A percentile compares a stretch with the other conserved stretches of the same genome.
Conservation (phyloP, 371 early-diverging fungal species). For the Lichtheimia corymbifera region DNA sequence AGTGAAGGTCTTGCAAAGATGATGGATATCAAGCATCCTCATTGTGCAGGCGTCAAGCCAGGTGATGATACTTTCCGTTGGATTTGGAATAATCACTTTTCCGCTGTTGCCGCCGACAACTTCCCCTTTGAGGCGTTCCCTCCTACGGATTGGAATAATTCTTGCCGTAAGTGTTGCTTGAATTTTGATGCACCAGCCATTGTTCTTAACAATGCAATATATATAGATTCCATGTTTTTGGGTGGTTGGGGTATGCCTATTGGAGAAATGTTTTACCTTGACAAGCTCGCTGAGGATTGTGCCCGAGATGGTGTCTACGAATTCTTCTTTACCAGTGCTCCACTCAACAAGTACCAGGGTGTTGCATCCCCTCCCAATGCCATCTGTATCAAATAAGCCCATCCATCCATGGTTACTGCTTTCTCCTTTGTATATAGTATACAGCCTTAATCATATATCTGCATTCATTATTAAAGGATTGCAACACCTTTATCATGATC, state of each 20-base stretch:
- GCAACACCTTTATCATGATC: too few relatives aligned
- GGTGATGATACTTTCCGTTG: slow-evolving; percentile 40
- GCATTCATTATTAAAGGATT: too few relatives aligned
- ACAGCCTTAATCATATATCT: too few relatives aligned
- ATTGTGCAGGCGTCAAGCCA: slow-evolving; percentile 35
- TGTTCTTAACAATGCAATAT: not conserved
- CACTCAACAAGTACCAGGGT: slow-evolving; percentile 42
- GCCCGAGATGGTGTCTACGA: slow-evolving; percentile 36
- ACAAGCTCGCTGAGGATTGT: slow-evolving; percentile 39
- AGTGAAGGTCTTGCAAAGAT: slow-evolving; percentile 7
- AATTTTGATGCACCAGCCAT: not conserved
- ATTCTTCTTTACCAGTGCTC: slow-evolving; percentile 46
- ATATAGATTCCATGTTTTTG: slow-evolving; percentile 31
- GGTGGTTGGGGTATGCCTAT: slow-evolving; percentile 47
- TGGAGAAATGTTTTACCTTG: slow-evolving; percentile 46
- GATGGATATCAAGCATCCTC: slow-evolving; percentile 18
- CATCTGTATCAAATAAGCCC: slow-evolving; percentile 40
- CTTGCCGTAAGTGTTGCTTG: slow-evolving; percentile 24
- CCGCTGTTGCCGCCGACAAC: slow-evolving; percentile 39
- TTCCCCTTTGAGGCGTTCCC: slow-evolving; percentile 45
- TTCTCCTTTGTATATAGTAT: too few relatives aligned
- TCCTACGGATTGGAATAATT: slow-evolving; percentile 9
- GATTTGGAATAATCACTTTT: slow-evolving; percentile 52
- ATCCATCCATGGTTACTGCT: too few relatives aligned
- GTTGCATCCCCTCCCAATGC: slow-evolving; percentile 49